Evolutionary conservation across 345 rosid species (phyloP).

Genomic region (Rubroshorea leprosula): DNA sequence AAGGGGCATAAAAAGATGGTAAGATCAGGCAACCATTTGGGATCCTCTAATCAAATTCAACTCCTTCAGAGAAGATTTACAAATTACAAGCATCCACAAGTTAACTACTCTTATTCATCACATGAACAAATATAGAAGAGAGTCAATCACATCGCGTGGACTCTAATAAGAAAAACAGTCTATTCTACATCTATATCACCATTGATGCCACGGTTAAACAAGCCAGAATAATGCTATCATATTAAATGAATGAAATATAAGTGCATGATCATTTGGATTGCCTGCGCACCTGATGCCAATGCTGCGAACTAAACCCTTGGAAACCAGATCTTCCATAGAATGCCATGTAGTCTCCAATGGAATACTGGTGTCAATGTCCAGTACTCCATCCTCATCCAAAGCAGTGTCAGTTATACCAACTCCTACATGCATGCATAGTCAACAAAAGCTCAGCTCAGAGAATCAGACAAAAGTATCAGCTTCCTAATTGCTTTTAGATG

Average conservation of each 20-base stretch:
- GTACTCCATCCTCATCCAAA: constrained; percentile 62
- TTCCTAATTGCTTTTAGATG: constrained; percentile 3
- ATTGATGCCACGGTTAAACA: no score
- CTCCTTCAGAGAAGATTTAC: background rate
- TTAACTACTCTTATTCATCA: no score
- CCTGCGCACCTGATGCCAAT: constrained; percentile 64
- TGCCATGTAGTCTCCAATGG: constrained; percentile 88
- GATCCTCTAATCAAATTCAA: background rate
- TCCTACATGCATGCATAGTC: constrained; percentile 33
- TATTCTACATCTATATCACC: no score
- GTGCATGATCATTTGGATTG: background rate
- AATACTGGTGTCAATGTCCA: constrained; percentile 74
- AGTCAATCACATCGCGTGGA: background rate
- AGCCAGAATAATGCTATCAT: no score
- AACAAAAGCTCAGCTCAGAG: background rate
- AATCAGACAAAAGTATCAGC: background rate
- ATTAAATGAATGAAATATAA: no score
- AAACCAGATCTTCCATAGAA: constrained; percentile 82
- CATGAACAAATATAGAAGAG: background rate
- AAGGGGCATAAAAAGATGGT: background rate
- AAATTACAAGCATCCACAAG: background rate
- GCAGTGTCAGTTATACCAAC: no score
- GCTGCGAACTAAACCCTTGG: constrained; percentile 83
- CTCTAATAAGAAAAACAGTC: no score
- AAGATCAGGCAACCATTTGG: background rate